phyloP scores from a whole-genome alignment of 495 filamentous ascomycete genomes.

The Annulohypoxylon moriforme region DNA sequence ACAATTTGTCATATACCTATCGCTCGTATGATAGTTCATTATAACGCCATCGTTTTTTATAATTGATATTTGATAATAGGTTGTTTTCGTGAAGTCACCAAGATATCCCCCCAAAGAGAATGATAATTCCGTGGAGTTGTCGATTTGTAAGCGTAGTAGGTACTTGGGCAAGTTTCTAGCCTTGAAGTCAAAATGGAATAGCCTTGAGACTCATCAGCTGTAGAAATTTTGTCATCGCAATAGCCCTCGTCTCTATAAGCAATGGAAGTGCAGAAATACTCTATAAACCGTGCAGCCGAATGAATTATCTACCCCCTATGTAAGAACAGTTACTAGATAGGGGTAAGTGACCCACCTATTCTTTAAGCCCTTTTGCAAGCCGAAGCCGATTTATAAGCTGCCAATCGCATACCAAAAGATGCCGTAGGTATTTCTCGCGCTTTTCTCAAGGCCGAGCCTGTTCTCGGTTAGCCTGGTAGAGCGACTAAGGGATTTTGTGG shows the following conservation, averaged over 20 bases:
- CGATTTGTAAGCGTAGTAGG: neutral
- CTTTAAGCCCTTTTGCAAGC: neutral
- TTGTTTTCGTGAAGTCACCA: neutral
- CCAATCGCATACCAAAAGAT: neutral
- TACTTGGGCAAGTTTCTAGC: neutral
- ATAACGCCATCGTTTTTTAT: neutral
- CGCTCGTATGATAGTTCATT: neutral
- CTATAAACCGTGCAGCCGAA: neutral
- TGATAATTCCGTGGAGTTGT: neutral
- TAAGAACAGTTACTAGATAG: neutral
- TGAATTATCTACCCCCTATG: neutral
- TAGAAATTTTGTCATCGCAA: neutral
- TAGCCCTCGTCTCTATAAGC: neutral
- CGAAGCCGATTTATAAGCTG: neutral
- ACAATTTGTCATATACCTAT: neutral
- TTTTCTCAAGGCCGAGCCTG: slow-evolving; percentile 15
- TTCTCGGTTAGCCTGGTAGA: neutral
- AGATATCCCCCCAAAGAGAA: neutral
- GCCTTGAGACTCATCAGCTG: neutral
- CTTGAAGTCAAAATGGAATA: neutral
- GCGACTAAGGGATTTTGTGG: neutral
- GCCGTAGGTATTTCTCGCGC: slow-evolving; percentile 8
- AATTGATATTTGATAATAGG: neutral
- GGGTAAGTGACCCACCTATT: neutral
- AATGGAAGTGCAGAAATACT: too few species aligned